phyloP scores from a whole-genome alignment of 352 stramenopile species.

The Globisporangium splendens region DNA sequence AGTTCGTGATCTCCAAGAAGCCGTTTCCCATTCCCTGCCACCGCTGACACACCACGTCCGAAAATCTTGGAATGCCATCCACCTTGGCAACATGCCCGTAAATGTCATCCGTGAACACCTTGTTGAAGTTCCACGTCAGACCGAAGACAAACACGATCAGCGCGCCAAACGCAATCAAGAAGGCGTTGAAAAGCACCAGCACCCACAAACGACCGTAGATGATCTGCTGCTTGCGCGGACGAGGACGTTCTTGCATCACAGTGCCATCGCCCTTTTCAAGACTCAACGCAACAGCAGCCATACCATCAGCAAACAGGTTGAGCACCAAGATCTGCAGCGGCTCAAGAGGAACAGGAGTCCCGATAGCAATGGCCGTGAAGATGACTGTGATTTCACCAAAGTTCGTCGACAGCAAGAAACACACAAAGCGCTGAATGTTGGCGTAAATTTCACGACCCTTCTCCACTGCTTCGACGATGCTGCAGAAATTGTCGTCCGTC shows the following conservation, averaged over 20 bases:
- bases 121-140: conserved; percentile 72
- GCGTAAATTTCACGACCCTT: conserved; percentile 97
- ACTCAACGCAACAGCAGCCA: conserved; percentile 68
- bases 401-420: conserved; percentile 98
- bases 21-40: conserved; percentile 48
- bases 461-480: conserved; percentile 96
- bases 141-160: conserved; percentile 53
- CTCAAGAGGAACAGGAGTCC: conserved; percentile 85
- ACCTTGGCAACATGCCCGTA: conserved; percentile 42
- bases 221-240: conserved; percentile 44
- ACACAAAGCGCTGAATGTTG: conserved; percentile 98
- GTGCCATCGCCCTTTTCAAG: conserved; percentile 63
- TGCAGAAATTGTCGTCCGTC: conserved; percentile 98
- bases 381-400: conserved; percentile 93
- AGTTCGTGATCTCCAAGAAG: conserved; percentile 66
- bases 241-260: conserved; percentile 65
- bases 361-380: conserved; percentile 55
- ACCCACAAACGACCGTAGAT: conserved; percentile 65
- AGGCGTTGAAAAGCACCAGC: conserved; percentile 50
- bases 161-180: conserved; percentile 42
- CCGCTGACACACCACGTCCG: conserved; percentile 37
- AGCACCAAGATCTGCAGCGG: conserved; percentile 97
- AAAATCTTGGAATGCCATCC: conserved; percentile 8
- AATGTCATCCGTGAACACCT: conserved; percentile 46
- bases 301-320: conserved; percentile 98